Percentiles rank a stretch among this genome's conserved stretches.
Conservation (phyloP, 164 flowering plant genomes). For the Sedum album region DNA sequence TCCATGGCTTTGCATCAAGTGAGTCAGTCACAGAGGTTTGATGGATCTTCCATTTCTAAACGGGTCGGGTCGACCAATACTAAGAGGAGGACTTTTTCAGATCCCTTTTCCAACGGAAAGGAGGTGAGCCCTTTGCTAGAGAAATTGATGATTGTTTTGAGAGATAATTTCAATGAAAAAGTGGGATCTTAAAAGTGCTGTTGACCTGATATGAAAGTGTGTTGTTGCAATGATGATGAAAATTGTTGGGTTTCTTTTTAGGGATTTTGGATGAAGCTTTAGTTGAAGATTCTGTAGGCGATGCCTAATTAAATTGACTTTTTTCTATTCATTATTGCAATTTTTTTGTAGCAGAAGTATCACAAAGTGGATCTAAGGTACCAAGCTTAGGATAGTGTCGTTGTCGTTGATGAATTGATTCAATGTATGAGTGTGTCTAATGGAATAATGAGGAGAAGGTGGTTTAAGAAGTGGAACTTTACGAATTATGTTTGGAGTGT, state of each 20-base stretch:
- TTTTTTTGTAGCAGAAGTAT: neutral
- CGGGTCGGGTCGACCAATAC: constrained; percentile 61
- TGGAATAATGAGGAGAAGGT: too few relatives aligned
- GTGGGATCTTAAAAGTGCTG: neutral
- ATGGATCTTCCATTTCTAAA: constrained; percentile 53
- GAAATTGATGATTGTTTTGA: neutral
- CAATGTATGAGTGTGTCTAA: too few relatives aligned
- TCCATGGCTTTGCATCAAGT: constrained; percentile 64
- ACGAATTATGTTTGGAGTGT: neutral
- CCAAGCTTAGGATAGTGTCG: too few relatives aligned
- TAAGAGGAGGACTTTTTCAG: constrained; percentile 33
- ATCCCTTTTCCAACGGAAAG: constrained; percentile 41
- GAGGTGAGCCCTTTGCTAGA: constrained; percentile 24
- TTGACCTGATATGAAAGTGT: neutral
- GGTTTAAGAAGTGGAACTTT: too few relatives aligned
- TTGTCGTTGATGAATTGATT: too few relatives aligned
- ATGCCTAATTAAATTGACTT: neutral
- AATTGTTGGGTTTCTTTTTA: neutral
- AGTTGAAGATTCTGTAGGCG: neutral
- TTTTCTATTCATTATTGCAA: neutral
- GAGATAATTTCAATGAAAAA: neutral
- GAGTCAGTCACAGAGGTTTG: constrained; percentile 57
- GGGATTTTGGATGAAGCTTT: neutral
- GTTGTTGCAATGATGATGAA: constrained; percentile 1
- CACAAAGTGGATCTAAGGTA: neutral